These are phyloP conservation scores for Coffea humblotiana DNA, from an alignment of 305 asterid genomes.

Conservation along the genomic window DNA sequence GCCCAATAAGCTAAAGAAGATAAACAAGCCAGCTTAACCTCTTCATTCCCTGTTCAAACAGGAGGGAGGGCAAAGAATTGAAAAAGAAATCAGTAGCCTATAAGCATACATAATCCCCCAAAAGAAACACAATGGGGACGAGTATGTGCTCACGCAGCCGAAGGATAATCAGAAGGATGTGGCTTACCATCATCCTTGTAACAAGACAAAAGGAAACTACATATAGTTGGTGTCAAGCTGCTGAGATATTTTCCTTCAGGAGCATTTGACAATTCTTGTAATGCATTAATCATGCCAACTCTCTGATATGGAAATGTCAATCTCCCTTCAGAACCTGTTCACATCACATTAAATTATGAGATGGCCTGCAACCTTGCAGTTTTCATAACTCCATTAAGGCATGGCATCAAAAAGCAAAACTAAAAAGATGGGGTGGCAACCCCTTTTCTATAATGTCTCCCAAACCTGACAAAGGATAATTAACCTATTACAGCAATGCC, in stretches of 20 bases:
- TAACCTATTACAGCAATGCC: not conserved
- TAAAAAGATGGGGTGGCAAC: not conserved
- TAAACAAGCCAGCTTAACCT: conserved; percentile 84
- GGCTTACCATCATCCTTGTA: conserved; percentile 94
- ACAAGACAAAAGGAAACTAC: conserved; percentile 66
- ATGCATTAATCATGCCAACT: conserved; percentile 80
- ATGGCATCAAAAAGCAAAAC: not conserved
- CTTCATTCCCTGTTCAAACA: conserved; percentile 82
- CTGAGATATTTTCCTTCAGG: conserved; percentile 87
- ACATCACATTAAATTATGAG: conserved; percentile 26
- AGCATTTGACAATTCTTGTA: conserved; percentile 74
- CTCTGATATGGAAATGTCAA: conserved; percentile 97
- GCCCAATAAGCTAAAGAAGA: conserved; percentile 88
- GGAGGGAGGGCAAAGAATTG: not conserved
- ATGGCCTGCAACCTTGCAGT: conserved; percentile 20
- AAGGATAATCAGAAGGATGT: conserved; percentile 23
- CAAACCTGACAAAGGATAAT: not conserved
- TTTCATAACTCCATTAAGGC: conserved; percentile 20
- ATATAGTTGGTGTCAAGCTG: conserved; percentile 67
- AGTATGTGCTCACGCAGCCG: not conserved
- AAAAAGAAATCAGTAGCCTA: not conserved
- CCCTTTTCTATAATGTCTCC: not conserved
- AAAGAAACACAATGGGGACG: conserved; percentile 6
- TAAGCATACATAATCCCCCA: not conserved
- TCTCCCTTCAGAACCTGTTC: conserved; percentile 97